Conservation (phyloP, 2,329 filamentous ascomycete species). For the Scopulariopsis brevicaulis region DNA sequence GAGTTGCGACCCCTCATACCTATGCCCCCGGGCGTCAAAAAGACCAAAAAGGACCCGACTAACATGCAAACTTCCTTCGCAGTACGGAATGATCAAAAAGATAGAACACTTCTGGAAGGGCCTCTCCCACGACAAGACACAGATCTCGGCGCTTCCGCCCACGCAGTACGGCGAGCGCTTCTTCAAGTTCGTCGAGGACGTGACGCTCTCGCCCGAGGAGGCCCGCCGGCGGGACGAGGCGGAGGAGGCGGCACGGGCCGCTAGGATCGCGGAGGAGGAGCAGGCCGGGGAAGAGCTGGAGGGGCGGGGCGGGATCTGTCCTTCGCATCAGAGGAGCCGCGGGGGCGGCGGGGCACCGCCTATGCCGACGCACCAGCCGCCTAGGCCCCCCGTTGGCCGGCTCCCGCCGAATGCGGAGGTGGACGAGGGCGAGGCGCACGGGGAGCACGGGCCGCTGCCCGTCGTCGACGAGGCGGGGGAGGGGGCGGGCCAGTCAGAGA, state of each 20-base stretch:
- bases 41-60: neutral
- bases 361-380: conserved; percentile 33
- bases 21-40: neutral
- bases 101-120: conserved; percentile 97
- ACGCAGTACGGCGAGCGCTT: conserved; percentile 90
- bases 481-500: conserved; percentile 19
- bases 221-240: conserved; percentile 48
- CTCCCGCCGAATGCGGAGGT: conserved; percentile 18
- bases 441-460: conserved; percentile 52
- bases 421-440: conserved; percentile 26
- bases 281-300: conserved; percentile 13
- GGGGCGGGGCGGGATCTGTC: conserved; percentile 18
- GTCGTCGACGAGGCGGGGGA: conserved; percentile 89
- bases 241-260: conserved; percentile 45
- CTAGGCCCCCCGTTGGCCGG: conserved; percentile 23
- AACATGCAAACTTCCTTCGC: conserved; percentile 5
- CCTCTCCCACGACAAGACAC: conserved; percentile 65
- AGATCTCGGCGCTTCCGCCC: conserved; percentile 89
- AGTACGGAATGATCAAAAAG: conserved; percentile 93
- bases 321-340: conserved; percentile 21
- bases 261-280: conserved; percentile 22
- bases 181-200: conserved; percentile 78
- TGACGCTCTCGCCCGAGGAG: conserved; percentile 85
- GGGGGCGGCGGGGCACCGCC: conserved; percentile 26
- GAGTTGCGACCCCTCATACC: conserved; percentile 28